phyloP scores from a whole-genome alignment of 257 asterid species.

The Hygrophila difformis region DNA sequence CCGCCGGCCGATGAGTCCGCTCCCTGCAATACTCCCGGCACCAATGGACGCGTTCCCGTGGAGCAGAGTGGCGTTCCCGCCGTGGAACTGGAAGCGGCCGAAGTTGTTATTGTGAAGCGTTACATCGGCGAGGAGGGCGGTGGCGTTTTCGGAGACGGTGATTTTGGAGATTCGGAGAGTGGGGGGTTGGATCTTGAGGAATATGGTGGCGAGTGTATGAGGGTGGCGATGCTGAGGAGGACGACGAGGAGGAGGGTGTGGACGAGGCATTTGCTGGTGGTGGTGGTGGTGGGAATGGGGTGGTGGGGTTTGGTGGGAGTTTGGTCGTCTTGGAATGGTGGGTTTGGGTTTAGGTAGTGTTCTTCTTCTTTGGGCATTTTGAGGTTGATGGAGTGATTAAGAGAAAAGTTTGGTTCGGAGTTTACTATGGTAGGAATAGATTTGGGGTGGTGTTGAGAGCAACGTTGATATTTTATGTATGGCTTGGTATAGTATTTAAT shows the following conservation, averaged over 20 bases:
- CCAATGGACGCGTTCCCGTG: constrained; percentile 35
- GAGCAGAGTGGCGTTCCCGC: constrained; percentile 20
- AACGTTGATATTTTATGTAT: no score
- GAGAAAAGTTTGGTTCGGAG: no score
- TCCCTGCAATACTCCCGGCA: constrained; percentile 5
- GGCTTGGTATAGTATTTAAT: no score
- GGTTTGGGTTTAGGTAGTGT: no score
- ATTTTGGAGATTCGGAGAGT: constrained; percentile 18
- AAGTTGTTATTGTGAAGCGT: constrained; percentile 32
- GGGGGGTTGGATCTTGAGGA: constrained; percentile 31
- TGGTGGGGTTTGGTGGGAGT: no score
- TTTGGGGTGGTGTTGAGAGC: no score
- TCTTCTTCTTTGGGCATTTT: no score
- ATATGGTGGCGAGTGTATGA: constrained; percentile 27
- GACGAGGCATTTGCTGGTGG: constrained; percentile 41
- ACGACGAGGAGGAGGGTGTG: constrained; percentile 27
- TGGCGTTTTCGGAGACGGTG: constrained; percentile 24
- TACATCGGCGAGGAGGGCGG: constrained; percentile 22
- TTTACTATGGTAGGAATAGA: no score
- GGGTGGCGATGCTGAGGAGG: constrained; percentile 24
- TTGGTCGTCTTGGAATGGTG: no score
- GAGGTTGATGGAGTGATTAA: no score
- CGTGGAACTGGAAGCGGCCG: constrained; percentile 33
- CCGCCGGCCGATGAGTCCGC: constrained; percentile 23
- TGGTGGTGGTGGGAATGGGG: no score